A percentile compares a stretch with the other conserved stretches of the same genome.
These are phyloP conservation scores for Mycena vitilis DNA, from an alignment of 768 basidiomycete genomes.

Conservation along the genomic window DNA sequence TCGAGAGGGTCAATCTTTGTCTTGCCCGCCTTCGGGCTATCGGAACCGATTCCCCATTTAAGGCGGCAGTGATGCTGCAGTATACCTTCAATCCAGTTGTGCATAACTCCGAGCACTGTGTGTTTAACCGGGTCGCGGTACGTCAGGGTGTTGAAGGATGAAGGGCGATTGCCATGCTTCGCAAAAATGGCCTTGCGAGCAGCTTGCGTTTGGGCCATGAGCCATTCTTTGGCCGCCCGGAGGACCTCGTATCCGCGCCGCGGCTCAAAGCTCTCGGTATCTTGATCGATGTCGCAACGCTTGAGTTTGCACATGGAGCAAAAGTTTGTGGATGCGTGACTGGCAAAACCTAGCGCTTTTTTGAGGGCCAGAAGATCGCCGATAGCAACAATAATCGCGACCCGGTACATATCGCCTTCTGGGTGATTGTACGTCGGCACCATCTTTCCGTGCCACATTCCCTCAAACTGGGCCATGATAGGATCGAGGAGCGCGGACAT, in stretches of 20 bases:
- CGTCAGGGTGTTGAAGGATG: conserved; percentile 24
- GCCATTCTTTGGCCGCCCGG: conserved; percentile 28
- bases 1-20: neutral
- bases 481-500: conserved; percentile 16
- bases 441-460: conserved; percentile 24
- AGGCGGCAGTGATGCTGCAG: conserved; percentile 29
- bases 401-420: conserved; percentile 27
- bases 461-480: conserved; percentile 17
- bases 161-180: conserved; percentile 30
- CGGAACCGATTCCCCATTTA: conserved; percentile 34
- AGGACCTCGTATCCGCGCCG: conserved; percentile 25
- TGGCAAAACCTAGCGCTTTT: conserved; percentile 34
- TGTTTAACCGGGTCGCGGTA: conserved; percentile 36
- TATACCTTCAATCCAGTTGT: conserved; percentile 31
- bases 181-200: conserved; percentile 19
- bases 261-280: conserved; percentile 27
- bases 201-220: conserved; percentile 15
- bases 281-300: conserved; percentile 24
- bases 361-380: conserved; percentile 31
- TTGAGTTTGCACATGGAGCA: conserved; percentile 36
- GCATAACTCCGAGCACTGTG: conserved; percentile 36
- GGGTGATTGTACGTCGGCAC: conserved; percentile 30
- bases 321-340: conserved; percentile 25
- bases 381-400: conserved; percentile 30
- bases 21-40: neutral